Conservation (phyloP, 148 eudicot species). For the Euryodendron excelsum region DNA sequence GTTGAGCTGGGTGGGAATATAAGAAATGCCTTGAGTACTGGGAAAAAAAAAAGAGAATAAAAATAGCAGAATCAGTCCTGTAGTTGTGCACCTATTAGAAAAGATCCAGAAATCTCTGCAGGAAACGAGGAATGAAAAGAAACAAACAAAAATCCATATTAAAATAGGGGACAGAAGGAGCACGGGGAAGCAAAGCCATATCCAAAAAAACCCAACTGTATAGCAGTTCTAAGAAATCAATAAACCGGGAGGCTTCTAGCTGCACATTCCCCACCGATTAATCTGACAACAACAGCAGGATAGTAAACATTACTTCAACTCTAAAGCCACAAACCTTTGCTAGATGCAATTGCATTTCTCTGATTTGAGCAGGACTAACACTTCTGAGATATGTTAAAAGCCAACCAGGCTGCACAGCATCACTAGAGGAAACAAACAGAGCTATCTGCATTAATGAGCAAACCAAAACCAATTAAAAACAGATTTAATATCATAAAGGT, state of each 20-base stretch:
- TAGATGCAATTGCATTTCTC: slow-evolving; percentile 59
- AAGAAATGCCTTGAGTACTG: slow-evolving; percentile 91
- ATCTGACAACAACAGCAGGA: neutral
- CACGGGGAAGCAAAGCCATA: neutral
- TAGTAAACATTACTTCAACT: neutral
- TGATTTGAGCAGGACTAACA: slow-evolving; percentile 51
- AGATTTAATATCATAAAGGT: neutral
- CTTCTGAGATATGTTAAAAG: slow-evolving; percentile 65
- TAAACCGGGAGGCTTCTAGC: slow-evolving; percentile 1
- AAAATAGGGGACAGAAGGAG: neutral
- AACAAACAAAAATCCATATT: neutral
- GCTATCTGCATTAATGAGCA: slow-evolving; percentile 59
- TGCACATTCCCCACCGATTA: neutral
- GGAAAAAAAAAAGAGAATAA: slow-evolving; percentile 15
- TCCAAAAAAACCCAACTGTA: too few relatives aligned
- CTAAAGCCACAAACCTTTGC: slow-evolving; percentile 64
- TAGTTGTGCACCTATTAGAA: neutral
- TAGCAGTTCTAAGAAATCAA: neutral
- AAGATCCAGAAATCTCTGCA: too few relatives aligned
- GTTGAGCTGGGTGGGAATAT: slow-evolving; percentile 90
- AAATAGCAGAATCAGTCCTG: neutral
- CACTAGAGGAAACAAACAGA: slow-evolving; percentile 80
- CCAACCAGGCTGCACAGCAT: slow-evolving; percentile 86
- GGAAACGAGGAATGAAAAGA: neutral
- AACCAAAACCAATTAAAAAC: slow-evolving; percentile 1